Evolutionary conservation across 768 basidiomycete genomes (phyloP), one percentile per base, ranked within the genome.

Genomic region (Boletus rubropictus): DNA sequence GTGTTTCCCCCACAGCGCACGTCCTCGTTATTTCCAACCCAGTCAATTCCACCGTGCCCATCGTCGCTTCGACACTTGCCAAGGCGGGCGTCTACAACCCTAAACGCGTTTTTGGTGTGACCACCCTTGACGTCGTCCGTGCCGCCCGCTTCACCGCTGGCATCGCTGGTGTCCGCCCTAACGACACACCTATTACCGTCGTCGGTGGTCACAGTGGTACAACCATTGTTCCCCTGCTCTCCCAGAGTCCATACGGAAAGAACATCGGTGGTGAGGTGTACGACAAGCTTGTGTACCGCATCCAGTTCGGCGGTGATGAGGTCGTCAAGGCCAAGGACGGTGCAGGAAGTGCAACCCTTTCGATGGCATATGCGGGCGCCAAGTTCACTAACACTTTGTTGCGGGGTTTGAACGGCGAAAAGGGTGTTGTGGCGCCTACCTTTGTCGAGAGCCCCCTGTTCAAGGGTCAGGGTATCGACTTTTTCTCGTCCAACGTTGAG

Each of bases 21-120:
- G 78, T 98, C 62, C 82, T 92, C 57, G 84, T 98, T 72, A 99
- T 99, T 71, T 95, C 94, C 59, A 99, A 99, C 84, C 95, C 95
- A 45, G 95, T 96, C 77, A 92, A 90, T 78, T 89, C 87, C 42
- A 97, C 96, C 52, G 96, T 98, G 50, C 95, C 96, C 60, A 96
- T 99, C 59, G 93, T 96, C 57, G 92, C 93, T 37, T 79, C 83
- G 56, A 87, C 88, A 49, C 84, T 96, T 67, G 81, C 88, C 72
- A 89, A 92, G 68, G 86, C 86, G 11, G 93, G 93, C 51, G 89
- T 89, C 50, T 97, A 87, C 73, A 82, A 99, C 75, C 90, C 92
- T 46, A 72, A 74, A 50, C 86, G 79, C 57, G 68, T 98, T 60
- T 98, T 96, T 68, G 96, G 95, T 78, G 86, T 99, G 53, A 97